A percentile compares a stretch with the other conserved stretches of the same genome.
Conservation (phyloP, 495 filamentous ascomycete genomes). For the Darksidea phi region DNA sequence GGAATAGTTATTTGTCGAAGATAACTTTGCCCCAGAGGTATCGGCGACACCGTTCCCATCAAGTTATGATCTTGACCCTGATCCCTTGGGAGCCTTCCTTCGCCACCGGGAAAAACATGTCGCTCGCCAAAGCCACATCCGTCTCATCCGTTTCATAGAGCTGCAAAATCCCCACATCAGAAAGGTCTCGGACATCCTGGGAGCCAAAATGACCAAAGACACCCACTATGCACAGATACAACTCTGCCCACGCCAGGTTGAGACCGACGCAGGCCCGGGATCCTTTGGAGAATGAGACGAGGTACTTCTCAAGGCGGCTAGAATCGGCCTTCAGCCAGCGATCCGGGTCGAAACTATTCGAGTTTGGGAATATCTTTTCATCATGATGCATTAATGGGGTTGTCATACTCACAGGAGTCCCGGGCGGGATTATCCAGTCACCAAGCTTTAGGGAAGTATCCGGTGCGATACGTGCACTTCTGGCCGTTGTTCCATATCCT, state of each 20-base stretch:
- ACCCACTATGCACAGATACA: conserved; percentile 8
- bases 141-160: conserved; percentile 18
- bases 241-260: conserved; percentile 12
- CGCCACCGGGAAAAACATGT: conserved; percentile 12
- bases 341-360: conserved; percentile 47
- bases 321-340: conserved; percentile 43
- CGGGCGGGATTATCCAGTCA: conserved; percentile 20
- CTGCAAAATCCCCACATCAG: conserved; percentile 7
- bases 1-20: too few relatives aligned
- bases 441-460: conserved; percentile 44
- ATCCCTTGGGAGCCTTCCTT: conserved; percentile 17
- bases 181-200: background rate
- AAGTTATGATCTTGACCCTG: background rate
- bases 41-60: too few relatives aligned
- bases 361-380: conserved; percentile 42
- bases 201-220: conserved; percentile 19
- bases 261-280: conserved; percentile 19
- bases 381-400: conserved; percentile 37
- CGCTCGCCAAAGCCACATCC: conserved; percentile 16
- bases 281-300: conserved; percentile 17
- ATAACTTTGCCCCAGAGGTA: too few relatives aligned
- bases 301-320: conserved; percentile 9
- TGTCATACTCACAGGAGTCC: conserved; percentile 34
- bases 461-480: conserved; percentile 48
- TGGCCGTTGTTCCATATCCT: conserved; percentile 45